phyloP scores from a whole-genome alignment of 805 yeast genomes.

The Yueomyces sinensis region DNA sequence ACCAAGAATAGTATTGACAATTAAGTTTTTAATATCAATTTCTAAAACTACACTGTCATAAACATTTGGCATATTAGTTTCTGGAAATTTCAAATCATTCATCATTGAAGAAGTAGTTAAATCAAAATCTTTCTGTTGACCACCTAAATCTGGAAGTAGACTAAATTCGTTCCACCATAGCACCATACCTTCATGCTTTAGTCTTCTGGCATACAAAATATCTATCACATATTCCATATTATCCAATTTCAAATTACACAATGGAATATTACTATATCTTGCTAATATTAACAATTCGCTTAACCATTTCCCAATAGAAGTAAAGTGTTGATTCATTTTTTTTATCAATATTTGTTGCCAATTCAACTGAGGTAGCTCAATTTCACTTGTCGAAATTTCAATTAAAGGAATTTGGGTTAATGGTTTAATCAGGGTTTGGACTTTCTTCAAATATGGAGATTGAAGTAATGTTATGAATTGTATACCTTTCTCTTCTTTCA shows the following conservation, averaged over 20 bases:
- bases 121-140: slow-evolving; percentile 53
- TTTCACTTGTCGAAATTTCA: slow-evolving; percentile 43
- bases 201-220: slow-evolving; percentile 69
- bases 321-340: slow-evolving; percentile 53
- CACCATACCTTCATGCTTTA: slow-evolving; percentile 51
- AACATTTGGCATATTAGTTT: slow-evolving; percentile 63
- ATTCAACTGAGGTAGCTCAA: slow-evolving; percentile 57
- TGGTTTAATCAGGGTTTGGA: slow-evolving; percentile 34
- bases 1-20: slow-evolving; percentile 76
- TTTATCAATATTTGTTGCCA: slow-evolving; percentile 66
- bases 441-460: slow-evolving; percentile 43
- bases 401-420: slow-evolving; percentile 49
- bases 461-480: slow-evolving; percentile 58
- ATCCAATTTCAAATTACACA: slow-evolving; percentile 74
- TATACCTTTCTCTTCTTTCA: slow-evolving; percentile 55
- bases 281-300: slow-evolving; percentile 52
- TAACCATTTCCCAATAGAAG: slow-evolving; percentile 65
- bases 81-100: slow-evolving; percentile 56
- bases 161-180: slow-evolving; percentile 83
- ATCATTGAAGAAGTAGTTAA: slow-evolving; percentile 22
- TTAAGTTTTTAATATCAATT: slow-evolving; percentile 61
- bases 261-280: slow-evolving; percentile 65
- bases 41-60: slow-evolving; percentile 72
- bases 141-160: slow-evolving; percentile 77
- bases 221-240: slow-evolving; percentile 73